These are phyloP conservation scores for Diaporthe batatas DNA, from an alignment of 2,329 filamentous ascomycete genomes.

Conservation along the genomic window DNA sequence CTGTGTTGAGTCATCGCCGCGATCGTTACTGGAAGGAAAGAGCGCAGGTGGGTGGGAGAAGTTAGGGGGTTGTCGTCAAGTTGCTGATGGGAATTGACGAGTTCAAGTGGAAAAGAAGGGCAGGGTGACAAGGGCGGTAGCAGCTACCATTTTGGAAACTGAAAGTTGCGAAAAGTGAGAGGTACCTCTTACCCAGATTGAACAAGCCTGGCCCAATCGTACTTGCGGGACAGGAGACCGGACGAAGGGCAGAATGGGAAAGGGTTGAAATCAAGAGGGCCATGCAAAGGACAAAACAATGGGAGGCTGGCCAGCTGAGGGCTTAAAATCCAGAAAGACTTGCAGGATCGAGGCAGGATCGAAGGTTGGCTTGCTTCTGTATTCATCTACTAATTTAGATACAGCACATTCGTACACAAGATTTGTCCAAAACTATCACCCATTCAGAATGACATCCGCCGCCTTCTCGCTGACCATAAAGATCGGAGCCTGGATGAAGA, in stretches of 20 bases:
- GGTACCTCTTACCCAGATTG: neutral
- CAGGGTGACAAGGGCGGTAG: neutral
- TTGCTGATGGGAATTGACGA: neutral
- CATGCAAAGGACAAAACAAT: neutral
- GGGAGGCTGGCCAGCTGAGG: too few relatives aligned
- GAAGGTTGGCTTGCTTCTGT: neutral
- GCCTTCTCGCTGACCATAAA: conserved; percentile 62
- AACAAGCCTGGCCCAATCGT: neutral
- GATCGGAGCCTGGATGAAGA: conserved; percentile 55
- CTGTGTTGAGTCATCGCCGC: conserved; percentile 27
- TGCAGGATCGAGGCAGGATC: neutral
- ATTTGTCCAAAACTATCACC: neutral
- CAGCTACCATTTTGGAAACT: neutral
- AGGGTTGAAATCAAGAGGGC: neutral
- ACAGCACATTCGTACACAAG: too few relatives aligned
- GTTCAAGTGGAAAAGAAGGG: neutral
- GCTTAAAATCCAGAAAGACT: neutral
- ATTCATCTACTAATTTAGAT: neutral
- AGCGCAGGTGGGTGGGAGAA: neutral
- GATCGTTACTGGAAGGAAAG: neutral
- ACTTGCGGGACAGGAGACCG: neutral
- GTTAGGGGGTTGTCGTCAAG: neutral
- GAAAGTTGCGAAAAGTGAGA: neutral
- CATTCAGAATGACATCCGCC: conserved; percentile 63
- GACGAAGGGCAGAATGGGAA: neutral